Evolutionary conservation across 106 monocot species (phyloP).

Genomic region (Chionographis japonica): DNA sequence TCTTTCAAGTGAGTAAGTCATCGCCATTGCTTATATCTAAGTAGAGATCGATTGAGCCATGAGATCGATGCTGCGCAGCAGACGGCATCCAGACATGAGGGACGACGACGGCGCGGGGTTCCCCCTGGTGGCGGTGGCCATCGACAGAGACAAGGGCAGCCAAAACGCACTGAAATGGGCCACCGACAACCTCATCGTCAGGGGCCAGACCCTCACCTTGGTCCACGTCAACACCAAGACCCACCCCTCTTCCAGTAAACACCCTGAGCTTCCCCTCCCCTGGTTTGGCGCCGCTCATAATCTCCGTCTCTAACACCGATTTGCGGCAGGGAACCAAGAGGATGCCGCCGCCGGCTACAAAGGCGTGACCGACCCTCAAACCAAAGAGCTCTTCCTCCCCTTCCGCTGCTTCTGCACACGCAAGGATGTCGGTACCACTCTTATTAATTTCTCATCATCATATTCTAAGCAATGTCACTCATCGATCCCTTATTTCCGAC

Average conservation of each 20-base stretch:
- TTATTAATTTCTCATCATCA: background rate
- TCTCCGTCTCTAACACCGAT: too few species aligned
- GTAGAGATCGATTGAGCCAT: too few species aligned
- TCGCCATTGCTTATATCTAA: too few species aligned
- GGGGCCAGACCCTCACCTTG: slow-evolving; percentile 31
- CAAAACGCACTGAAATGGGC: slow-evolving; percentile 49
- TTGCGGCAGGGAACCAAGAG: background rate
- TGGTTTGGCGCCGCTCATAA: too few species aligned
- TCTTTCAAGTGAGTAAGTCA: too few species aligned
- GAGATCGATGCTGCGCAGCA: too few species aligned
- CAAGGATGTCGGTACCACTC: slow-evolving; percentile 34
- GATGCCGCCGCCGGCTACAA: slow-evolving; percentile 4
- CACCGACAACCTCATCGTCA: slow-evolving; percentile 19
- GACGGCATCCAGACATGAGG: too few species aligned
- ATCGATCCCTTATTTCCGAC: background rate
- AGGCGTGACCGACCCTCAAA: slow-evolving; percentile 17
- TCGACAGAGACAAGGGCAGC: slow-evolving; percentile 42
- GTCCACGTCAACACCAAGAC: slow-evolving; percentile 42
- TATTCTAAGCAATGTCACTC: background rate
- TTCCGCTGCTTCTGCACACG: slow-evolving; percentile 46
- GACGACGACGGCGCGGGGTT: background rate
- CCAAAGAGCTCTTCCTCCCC: slow-evolving; percentile 46
- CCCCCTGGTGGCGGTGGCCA: slow-evolving; percentile 40
- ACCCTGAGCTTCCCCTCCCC: background rate
- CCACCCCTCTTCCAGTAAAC: background rate